phyloP scores from a whole-genome alignment of 2,329 filamentous ascomycete genomes.

The Parascedosporium putredinis region DNA sequence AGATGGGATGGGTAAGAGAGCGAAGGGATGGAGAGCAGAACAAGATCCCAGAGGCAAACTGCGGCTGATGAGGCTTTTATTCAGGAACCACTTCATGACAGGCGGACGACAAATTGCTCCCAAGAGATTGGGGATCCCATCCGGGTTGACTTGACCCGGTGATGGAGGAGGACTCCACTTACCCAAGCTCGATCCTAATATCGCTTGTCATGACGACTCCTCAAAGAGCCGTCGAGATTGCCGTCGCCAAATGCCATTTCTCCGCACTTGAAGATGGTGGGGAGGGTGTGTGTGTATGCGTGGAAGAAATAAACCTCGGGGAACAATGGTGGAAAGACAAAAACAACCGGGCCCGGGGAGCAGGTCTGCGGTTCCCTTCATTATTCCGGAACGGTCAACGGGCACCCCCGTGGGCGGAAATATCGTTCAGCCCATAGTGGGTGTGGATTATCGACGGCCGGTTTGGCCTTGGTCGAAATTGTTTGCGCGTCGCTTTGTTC shows the following conservation, averaged over 20 bases:
- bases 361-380: no score
- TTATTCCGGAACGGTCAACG: no score
- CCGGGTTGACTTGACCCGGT: background rate
- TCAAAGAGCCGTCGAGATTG: background rate
- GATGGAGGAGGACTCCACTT: background rate
- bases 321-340: no score
- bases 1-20: background rate
- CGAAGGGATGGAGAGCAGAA: background rate
- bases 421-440: no score
- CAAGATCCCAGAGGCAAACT: no score
- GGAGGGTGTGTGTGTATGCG: background rate
- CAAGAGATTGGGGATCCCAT: background rate
- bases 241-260: background rate
- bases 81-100: background rate
- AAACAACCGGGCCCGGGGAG: no score
- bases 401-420: no score
- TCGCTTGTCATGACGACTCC: background rate
- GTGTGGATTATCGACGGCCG: no score
- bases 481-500: no score
- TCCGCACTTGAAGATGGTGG: background rate
- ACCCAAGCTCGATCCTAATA: background rate
- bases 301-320: background rate
- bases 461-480: no score
- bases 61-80: conserved; percentile 1
- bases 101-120: background rate